Evolutionary conservation across 2,329 filamentous ascomycete species (phyloP).

Genomic region (Corinectria fuckeliana): DNA sequence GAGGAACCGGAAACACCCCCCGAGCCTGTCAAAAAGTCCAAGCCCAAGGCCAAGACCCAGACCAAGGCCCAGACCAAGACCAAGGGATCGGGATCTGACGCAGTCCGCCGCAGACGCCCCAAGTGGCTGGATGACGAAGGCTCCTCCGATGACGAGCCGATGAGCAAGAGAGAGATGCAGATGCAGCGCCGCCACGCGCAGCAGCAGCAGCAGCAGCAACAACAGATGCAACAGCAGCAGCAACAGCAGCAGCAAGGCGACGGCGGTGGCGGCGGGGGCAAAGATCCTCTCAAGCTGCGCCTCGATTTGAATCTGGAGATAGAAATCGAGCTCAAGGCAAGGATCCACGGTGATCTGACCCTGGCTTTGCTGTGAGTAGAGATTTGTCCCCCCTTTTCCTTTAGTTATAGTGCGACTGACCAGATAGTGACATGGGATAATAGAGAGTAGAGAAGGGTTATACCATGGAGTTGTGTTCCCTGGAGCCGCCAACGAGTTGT

Average conservation of each 20-base stretch:
- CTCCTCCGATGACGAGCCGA: constrained; percentile 4
- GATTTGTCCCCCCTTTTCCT: not conserved
- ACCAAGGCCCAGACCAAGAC: not conserved
- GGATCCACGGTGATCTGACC: constrained; percentile 84
- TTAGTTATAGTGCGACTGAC: constrained; percentile 22
- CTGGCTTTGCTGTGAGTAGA: constrained; percentile 68
- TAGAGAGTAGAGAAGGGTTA: constrained; percentile 29
- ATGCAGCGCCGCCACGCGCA: constrained; percentile 17
- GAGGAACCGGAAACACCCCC: constrained; percentile 35
- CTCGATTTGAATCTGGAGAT: constrained; percentile 84
- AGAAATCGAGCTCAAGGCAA: constrained; percentile 84
- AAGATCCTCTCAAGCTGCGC: constrained; percentile 64
- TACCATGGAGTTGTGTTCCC: no score
- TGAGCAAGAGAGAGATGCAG: not conserved
- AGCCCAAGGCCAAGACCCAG: constrained; percentile 10
- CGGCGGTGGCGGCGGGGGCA: constrained; percentile 28
- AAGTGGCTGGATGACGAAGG: constrained; percentile 17
- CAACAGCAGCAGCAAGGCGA: constrained; percentile 24
- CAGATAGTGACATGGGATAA: constrained; percentile 36
- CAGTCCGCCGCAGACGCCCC: not conserved
- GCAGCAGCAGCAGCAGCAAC: constrained; percentile 28
- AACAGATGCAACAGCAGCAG: constrained; percentile 28
- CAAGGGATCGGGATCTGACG: constrained; percentile 23
- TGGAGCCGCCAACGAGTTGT: not conserved
- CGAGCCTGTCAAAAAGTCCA: constrained; percentile 4